Base-by-base conservation (phyloP, 306 rosid genomes). In the Potentilla sterilis region DNA sequence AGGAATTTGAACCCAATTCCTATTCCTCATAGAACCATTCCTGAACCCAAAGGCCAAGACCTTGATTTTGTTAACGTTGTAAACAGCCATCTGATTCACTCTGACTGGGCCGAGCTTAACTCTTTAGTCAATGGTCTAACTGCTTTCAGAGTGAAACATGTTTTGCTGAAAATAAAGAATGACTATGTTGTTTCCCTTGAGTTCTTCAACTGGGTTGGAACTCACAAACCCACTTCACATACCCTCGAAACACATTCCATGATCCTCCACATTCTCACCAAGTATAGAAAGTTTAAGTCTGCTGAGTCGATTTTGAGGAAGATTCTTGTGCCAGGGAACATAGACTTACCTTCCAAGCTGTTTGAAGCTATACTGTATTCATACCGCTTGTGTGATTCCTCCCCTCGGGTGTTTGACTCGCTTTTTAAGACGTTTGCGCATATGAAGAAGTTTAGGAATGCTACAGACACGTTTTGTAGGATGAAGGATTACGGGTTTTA, bases 361-460 rank as follows among this genome's bases (percentile, higher is more conserved):
- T 90, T 90, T 69, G 92, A 92, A 67, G 82, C 87, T 0, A 65
- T 94, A 19, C 42, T 92, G 48, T 77, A 81, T 81, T 83, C 95
- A 4, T 90, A 87, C 15, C 82, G 87, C 58, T 18, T 83, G 2
- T 91, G 95, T 70, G 72, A 85, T 83, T 92, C 96, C 7, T 88
- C 98, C 3, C 88, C 93, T 3, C 54, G 69, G 57, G 92, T 89
- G 68, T 94, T 92, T 69, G 96, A 94, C 58, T 52, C 83, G 5
- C 90, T 94, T 64, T 94, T 92, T 91, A 92, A 87, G 81, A 87
- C 95, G n/a, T 82, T 77, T 64, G 96, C 96, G 1, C 94, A 15
- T 61, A 12, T 61, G 41, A 61, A 61, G 41, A 61, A 61, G 67
- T 14, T 61, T 32, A 61, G 67, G 41, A 61, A 61, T 32, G 41